Conservation (phyloP, 257 asterid species). For the Salvia hispanica region DNA sequence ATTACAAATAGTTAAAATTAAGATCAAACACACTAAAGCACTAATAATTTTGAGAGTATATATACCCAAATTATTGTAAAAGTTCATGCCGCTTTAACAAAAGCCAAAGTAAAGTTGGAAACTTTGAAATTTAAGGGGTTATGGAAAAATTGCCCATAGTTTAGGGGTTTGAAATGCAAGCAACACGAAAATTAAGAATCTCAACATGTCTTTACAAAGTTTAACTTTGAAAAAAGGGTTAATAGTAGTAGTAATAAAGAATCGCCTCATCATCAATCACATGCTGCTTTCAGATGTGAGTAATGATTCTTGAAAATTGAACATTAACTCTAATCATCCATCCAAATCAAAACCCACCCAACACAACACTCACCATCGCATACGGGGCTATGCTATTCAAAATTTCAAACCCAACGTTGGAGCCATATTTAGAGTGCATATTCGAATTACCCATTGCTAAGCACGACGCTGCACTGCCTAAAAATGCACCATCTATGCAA, state of each 20-base stretch:
- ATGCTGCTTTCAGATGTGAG: constrained; percentile 28
- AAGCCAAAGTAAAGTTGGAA: constrained; percentile 6
- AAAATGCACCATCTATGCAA: no score
- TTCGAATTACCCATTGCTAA: no score
- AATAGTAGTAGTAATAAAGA: constrained; percentile 22
- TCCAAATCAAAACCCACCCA: constrained; percentile 2
- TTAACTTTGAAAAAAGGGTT: constrained; percentile 21
- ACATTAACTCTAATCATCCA: constrained; percentile 26
- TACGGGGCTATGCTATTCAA: constrained; percentile 1
- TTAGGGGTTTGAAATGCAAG: constrained; percentile 4
- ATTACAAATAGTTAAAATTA: no score
- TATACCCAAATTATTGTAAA: not conserved
- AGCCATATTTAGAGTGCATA: not conserved
- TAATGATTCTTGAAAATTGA: constrained; percentile 29
- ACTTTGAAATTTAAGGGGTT: not conserved
- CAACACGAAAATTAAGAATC: not conserved
- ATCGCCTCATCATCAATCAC: constrained; percentile 36
- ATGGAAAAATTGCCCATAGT: not conserved
- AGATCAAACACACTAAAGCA: no score
- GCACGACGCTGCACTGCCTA: no score
- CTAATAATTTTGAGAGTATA: no score
- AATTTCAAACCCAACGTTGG: not conserved
- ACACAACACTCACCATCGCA: not conserved
- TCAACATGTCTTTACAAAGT: constrained; percentile 4
- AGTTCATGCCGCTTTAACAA: not conserved